phyloP scores from a whole-genome alignment of 129 eudicot genomes.

The Artemisia annua region DNA sequence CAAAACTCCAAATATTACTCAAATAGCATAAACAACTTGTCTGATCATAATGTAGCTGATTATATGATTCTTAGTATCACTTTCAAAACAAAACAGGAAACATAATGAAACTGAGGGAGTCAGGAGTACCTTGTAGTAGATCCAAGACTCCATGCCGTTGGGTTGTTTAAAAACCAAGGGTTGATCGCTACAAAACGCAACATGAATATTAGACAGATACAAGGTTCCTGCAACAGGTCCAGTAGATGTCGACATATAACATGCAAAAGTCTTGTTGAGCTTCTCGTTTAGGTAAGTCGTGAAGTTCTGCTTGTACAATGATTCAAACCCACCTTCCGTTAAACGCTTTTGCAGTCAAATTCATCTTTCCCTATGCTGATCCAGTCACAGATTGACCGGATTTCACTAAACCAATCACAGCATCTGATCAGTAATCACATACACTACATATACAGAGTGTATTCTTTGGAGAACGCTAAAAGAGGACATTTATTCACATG shows the following conservation, averaged over 20 bases:
- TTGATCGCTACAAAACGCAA: constrained; percentile 81
- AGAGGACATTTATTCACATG: too few species aligned
- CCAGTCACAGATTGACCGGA: constrained; percentile 73
- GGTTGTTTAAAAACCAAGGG: constrained; percentile 75
- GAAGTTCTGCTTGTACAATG: constrained; percentile 68
- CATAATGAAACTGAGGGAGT: neutral
- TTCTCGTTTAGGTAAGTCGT: constrained; percentile 59
- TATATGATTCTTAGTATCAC: neutral
- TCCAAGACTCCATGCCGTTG: constrained; percentile 70
- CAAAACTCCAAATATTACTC: too few species aligned
- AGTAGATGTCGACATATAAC: constrained; percentile 68
- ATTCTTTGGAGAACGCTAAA: too few species aligned
- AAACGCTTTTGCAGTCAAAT: constrained; percentile 67
- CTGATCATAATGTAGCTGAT: too few species aligned
- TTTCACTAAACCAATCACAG: constrained; percentile 50
- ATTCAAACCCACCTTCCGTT: constrained; percentile 75
- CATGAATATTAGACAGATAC: constrained; percentile 67
- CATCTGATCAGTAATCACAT: neutral
- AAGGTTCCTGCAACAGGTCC: constrained; percentile 92
- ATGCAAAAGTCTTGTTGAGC: constrained; percentile 74
- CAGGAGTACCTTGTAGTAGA: constrained; percentile 68
- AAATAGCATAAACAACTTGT: too few species aligned
- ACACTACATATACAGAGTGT: too few species aligned
- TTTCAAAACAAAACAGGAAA: neutral
- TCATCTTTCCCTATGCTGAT: constrained; percentile 84